Evolutionary conservation across 2,329 filamentous ascomycete species (phyloP), one percentile per base, ranked within the genome.

Genomic region (Apiospora arundinis): DNA sequence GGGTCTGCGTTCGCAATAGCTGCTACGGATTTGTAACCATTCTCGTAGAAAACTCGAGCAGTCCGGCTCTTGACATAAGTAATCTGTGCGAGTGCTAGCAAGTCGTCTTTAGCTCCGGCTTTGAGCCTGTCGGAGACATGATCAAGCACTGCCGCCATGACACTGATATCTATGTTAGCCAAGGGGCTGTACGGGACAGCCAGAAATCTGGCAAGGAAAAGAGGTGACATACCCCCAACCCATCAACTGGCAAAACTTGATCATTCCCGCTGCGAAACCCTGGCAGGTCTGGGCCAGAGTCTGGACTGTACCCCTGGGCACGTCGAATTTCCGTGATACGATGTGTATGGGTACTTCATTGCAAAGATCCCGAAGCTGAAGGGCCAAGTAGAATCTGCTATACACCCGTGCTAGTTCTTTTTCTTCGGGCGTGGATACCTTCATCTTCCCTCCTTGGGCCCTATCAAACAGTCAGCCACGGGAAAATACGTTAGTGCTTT

Each of bases 221-320:
- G 28, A 21, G 67, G 65, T 60, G 23, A 81, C 84, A 76, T 77
- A 88, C 86, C 88, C 89, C 92, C 92, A 94, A 2, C 87, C 90
- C 92, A 95, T 94, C 23, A 89, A 87, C 74, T 93, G 87, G 77
- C 92, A 95, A 77, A 95, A 95, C 74, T 93, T 94, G 72, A 95
- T 89, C 85, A 94, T 93, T 4, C 92, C 92, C 1, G 92, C 91
- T 4, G 92, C 93, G 77, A 95, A 95, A 0, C 93, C 93, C 74
- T 94, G 90, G 74, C 92, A 94, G 1, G 91, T 92, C 76, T 94
- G 92, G 2, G 92, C 89, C 1, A 95, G 84, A 25, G 86, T 92
- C 80, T 95, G 93, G 14, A 95, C 89, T 6, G 88, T 86, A 1
- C 92, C 93, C 25, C 93, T 88, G 11, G 92, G 90, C 72, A 90